Evolutionary conservation across 2,329 filamentous ascomycete species (phyloP), one percentile per base, ranked within the genome.

Genomic region (Claviceps sp.): DNA sequence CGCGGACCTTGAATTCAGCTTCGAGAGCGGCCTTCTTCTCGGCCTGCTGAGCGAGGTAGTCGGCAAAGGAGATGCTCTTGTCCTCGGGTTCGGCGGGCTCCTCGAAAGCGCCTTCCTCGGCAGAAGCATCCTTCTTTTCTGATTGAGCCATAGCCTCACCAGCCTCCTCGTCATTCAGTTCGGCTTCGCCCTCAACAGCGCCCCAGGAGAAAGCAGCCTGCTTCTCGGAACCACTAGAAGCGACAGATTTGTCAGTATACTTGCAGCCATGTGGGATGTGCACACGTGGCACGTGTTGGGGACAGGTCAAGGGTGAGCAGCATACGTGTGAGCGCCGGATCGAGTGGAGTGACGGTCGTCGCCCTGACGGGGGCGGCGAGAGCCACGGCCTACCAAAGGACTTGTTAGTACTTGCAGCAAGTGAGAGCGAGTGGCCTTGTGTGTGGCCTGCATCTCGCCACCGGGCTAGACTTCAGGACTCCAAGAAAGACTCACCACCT

Each of bases 151-250:
- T 94, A 62, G 81, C 85, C 70, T 94, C 89, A 62, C 86, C 93
- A 61, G 85, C 89, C 72, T 88, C 81, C 79, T 97, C 93, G 63
- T 97, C 93, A 66, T 86, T 86, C 73, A 86, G 82, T 74, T 94
- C 89, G 65, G 85, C 85, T 57, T 84, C 75, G 63, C 89, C 93
- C 66, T 88, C 85, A 61, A 79, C 78, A 65, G 81, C 84, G 63
- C 91, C 93, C 89, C 91, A 97, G 62, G 87, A 86, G 70, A 91
- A 87, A 65, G 82, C 86, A 67, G 85, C 82, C 72, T 91, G 85
- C 81, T 94, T 94, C 63, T 89, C 85, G 65, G 86, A 85, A 59
- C 87, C 85, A 64, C 86, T 88, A 52, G 37, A 55, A 55, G 52
- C 36, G 54, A 38, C 38, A 60, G 59, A 62, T 57, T 55, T 2